Evolutionary conservation across 2,329 filamentous ascomycete species (phyloP).

Genomic region (Setomelanomma holmii): DNA sequence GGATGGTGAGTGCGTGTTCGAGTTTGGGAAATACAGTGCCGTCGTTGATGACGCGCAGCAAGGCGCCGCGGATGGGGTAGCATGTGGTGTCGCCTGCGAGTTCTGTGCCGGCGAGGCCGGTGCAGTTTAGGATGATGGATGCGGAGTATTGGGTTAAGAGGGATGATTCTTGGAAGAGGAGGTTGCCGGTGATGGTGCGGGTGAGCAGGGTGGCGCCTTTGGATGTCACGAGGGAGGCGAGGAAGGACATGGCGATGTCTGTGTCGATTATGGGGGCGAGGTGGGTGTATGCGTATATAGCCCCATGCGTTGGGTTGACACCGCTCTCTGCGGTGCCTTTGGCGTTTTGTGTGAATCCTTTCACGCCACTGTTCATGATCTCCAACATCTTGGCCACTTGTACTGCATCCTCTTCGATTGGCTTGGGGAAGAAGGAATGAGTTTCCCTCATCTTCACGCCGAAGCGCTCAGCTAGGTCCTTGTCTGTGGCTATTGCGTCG

Average conservation of each 20-base stretch:
- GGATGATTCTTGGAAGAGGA: conserved; percentile 45
- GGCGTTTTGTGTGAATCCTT: conserved; percentile 46
- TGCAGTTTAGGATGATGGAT: conserved; percentile 55
- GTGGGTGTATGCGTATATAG: conserved; percentile 55
- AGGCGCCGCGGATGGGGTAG: conserved; percentile 54
- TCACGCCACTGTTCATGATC: conserved; percentile 50
- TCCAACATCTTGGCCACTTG: conserved; percentile 51
- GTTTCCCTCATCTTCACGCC: conserved; percentile 51
- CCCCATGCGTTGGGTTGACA: conserved; percentile 45
- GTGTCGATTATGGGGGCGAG: conserved; percentile 57
- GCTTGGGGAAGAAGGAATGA: conserved; percentile 51
- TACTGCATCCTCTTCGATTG: conserved; percentile 42
- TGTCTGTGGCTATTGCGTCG: conserved; percentile 49
- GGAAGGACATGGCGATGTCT: conserved; percentile 53
- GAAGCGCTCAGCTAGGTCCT: conserved; percentile 33
- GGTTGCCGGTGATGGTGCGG: conserved; percentile 47
- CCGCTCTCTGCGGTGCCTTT: conserved; percentile 43
- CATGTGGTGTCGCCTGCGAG: conserved; percentile 47
- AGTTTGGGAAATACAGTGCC: conserved; percentile 53
- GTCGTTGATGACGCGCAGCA: conserved; percentile 57
- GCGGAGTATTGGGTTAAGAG: conserved; percentile 39
- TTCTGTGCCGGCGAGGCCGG: conserved; percentile 49
- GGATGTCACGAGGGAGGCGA: conserved; percentile 50
- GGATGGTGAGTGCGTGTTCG: conserved; percentile 50
- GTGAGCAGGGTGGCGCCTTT: conserved; percentile 54